Evolutionary conservation across 2,329 filamentous ascomycete species (phyloP), one percentile per base, ranked within the genome.

Genomic region (Cytospora paraplurivora): DNA sequence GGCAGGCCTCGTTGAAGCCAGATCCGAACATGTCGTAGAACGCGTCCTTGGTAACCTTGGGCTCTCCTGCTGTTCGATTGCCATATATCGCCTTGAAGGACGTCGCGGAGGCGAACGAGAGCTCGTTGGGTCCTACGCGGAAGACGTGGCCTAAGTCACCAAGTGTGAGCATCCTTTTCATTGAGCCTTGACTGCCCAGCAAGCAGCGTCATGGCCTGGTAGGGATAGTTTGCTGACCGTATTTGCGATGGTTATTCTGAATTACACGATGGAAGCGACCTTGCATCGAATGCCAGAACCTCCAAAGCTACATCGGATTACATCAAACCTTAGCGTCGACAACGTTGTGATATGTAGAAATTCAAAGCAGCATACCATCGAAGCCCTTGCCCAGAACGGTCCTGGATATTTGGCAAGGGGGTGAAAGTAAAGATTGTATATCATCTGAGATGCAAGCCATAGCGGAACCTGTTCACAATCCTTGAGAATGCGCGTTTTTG

Each of bases 11-110:
- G 5, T 66, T 57, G 51, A 67, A 69, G 15, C 68, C 68, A 2
- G 68, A 59, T 10, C 67, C 63, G 27, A 68, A 70, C 12, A 71
- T 68, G 17, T 71, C 68, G 50, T 71, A 72, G 55, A 71, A 73
- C 12, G 67, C 65, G 59, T 69, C 68, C 60, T 72, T 71, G 37
- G 68, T 66, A 32, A 67, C 41, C 15, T 54, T 19, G 56, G 61
- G 12, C n/a, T 59, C 34, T 27, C 66, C 47, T 1, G 67, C 56
- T 17, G 57, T 33, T 17, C 55, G 51, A 62, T 62, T 44, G 1
- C 69, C 72, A 54, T 71, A 63, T 10, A 63, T 63, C 1, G 59
- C 61, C 10, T 7, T 59, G 55, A 55, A 63, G 2, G 61, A 63
- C 21, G 53, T 55, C 12, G 57, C 55, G 5, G 61, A 54, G 11